Base-by-base conservation (phyloP, 345 rosid genomes). In the Camelina laxa region DNA sequence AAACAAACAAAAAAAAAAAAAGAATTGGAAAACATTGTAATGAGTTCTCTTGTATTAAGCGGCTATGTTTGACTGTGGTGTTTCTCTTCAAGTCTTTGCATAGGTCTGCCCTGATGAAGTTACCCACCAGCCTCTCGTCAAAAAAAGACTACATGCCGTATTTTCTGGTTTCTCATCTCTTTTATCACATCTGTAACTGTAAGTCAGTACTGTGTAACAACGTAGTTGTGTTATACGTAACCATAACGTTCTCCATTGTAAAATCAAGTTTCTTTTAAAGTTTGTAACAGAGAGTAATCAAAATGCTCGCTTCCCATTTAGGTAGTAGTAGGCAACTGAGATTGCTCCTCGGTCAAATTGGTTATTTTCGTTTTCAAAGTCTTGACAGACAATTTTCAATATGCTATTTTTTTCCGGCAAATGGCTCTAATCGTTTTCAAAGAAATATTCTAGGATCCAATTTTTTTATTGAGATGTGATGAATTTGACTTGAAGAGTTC, bases 21-120 rank as follows among this genome's bases (percentile, higher is more conserved):
- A 5, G n/a, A 58, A 51, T 38, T 61, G 20, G 7, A 36, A 49
- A 16, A 57, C 50, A 24, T 30, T 36, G 73, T 66, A 74, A 66
- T 38, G 78, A 75, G 79, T 30, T 39, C 8, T 22, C 48, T 41
- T 68, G 69, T 75, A 41, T 75, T 51, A 68, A 67, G 36, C 68
- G 74, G 74, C 38, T 27, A 67, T 60, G 73, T 42, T 30, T 17
- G 69, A 67, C 69, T 30, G 15, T 30, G 10, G 19, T 67, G 19
- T 67, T 53, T 66, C 53, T 13, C 13, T 50, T 60, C 68, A 50
- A 67, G 60, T 24, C 74, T 41, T 27, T 39, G 15, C 69, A 67
- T 50, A 49, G 61, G 39, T 50, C 7, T 36, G 24, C 38, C 39
- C 35, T 59, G 35, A 38, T 19, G 54, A 51, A 45, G 10, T 11